A percentile compares a stretch with the other conserved stretches of the same genome.
Evolutionary conservation across 768 basidiomycete species (phyloP).

Genomic region (Calocera cornea): DNA sequence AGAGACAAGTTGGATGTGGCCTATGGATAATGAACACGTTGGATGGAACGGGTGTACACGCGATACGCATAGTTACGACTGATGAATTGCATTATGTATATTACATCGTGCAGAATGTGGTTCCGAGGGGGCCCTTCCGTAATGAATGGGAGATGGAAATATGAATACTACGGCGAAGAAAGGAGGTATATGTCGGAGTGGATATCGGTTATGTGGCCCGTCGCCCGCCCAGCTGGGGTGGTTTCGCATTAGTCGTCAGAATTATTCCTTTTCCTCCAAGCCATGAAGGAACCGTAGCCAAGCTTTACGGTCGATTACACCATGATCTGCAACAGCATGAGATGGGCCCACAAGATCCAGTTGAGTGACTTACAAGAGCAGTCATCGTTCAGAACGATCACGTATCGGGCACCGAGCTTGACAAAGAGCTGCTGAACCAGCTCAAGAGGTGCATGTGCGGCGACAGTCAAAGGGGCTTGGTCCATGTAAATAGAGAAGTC

Average conservation of each 20-base stretch:
- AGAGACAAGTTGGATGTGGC: no score
- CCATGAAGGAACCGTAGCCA: constrained; percentile 81
- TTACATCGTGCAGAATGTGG: not conserved
- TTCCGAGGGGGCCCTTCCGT: not conserved
- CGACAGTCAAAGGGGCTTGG: constrained; percentile 80
- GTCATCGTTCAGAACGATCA: constrained; percentile 68
- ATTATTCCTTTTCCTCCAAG: constrained; percentile 26
- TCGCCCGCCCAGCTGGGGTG: not conserved
- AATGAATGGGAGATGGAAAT: not conserved
- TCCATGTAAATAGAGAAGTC: constrained; percentile 88
- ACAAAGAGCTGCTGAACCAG: constrained; percentile 87
- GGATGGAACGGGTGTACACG: no score
- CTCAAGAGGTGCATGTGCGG: constrained; percentile 75
- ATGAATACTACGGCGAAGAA: not conserved
- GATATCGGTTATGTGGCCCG: not conserved
- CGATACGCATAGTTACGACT: not conserved
- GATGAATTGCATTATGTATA: not conserved
- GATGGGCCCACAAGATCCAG: not conserved
- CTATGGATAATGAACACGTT: no score
- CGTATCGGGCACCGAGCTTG: constrained; percentile 84
- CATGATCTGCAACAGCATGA: constrained; percentile 44
- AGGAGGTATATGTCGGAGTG: not conserved
- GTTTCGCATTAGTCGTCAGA: not conserved
- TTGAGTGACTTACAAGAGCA: constrained; percentile 38
- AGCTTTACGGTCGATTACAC: constrained; percentile 84